Evolutionary conservation across 2,329 filamentous ascomycete genomes (phyloP), one percentile per base, ranked within the genome.

Genomic region (Phyllosticta paracitricarpa): DNA sequence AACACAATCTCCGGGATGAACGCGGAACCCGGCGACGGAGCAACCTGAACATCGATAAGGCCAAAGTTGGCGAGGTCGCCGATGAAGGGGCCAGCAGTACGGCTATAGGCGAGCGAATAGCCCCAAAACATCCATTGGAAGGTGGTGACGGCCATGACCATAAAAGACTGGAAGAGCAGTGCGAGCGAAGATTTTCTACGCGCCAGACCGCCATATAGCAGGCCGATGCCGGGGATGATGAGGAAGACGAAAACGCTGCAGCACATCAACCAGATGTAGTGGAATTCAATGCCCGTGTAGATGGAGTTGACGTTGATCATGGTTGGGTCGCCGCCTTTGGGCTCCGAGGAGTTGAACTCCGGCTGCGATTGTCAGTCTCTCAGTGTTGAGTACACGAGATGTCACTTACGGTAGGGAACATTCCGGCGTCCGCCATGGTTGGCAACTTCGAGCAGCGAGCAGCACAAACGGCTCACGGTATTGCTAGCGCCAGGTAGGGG

Each of bases 71-170:
- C 76, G 58, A 88, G 69, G 66, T 84, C 79, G 19, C 85, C 84
- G 65, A 88, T 87, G 71, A 86, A 88, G 1, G 82, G 77, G 8
- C 80, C 80, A 1, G 81, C 84, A 24, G 81, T 81, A 58, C 82
- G 77, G 2, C 82, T 83, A 70, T 86, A 87, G 25, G 84, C 80
- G 7, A 88, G 74, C 0, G 80, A 82, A 72, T 86, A 87, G 2
- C 85, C 85, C 82, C 76, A 87, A 70, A 86, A 86, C 72, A 86
- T 82, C 80, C 81, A 84, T 71, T 83, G 81, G 67, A 84, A 80
- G n/a, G 79, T 82, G 2, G 77, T 73, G 12, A 85, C 79, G 52
- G 81, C 79, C 33, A 77, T 76, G 51, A 86, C 79, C 71, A 85
- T 79, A 35, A 86, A 74, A 7, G 80, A 81, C 68, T 87, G 84